Evolutionary conservation across 805 yeast species (phyloP), one percentile per base, ranked within the genome.

Genomic region (Cyberlindnera saturnus): DNA sequence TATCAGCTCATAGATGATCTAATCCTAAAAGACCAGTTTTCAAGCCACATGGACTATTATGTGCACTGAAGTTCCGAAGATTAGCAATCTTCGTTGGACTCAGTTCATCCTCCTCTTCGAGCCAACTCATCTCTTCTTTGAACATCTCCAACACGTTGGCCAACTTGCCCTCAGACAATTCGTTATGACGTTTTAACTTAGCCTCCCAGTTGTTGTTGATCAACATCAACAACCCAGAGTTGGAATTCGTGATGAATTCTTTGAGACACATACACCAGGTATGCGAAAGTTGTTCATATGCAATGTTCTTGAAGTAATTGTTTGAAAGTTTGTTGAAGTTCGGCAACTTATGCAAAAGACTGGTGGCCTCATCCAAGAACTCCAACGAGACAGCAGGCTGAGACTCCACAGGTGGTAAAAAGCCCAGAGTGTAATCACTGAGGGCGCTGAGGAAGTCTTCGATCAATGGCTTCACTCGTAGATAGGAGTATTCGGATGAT

Each of bases 401-500:
- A 19, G 67, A 48, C 55, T 82, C 87, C 40, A 75, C 70, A 3
- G 91, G 91, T 17, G 93, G 89, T 47, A 87, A 65, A 52, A 81
- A 82, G 52, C 75, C 77, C 45, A 82, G 67, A 5, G 86, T 80
- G 59, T 82, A 86, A 61, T 87, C 96, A 15, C 85, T 77, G 42
- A 88, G 66, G 18, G 86, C 79, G 48, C 72, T 70, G 46, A 85
- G 73, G 52, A 87, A 86, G 51, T 84, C 93, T 45, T 75, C 75
- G 48, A 86, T 73, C 45, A 69, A 63, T 6, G 83, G 76, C 55
- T 84, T 79, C 32, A 88, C 85, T 44, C 96, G 70, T 44, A 84
- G 63, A 59, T 78, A 87, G 5, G 90, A 79, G 57, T 87, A 87
- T 60, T 87, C 96, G 38, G 84, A 77, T 32, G 74, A 69, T 9